Evolutionary conservation across 2,329 filamentous ascomycete species (phyloP), one percentile per base, ranked within the genome.

Genomic region (Pseudogymnoascus sp.): DNA sequence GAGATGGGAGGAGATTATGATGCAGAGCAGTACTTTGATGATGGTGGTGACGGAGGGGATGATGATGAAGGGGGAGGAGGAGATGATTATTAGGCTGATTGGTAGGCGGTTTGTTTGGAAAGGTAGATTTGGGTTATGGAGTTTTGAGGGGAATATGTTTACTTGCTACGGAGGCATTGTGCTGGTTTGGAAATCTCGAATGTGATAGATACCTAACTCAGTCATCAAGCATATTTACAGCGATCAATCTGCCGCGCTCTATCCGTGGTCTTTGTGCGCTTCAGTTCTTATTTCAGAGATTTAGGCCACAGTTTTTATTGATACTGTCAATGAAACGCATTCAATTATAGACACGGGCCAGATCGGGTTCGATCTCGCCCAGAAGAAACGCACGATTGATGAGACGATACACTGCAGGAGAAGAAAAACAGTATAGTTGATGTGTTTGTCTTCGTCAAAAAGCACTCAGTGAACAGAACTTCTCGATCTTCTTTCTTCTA

Each of bases 11-110:
- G 82, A 3, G 84, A 86, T 69, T 86, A 87, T 67, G 82, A 86
- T 66, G 84, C 81, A 1, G 84, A 87, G 67, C 79, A 86, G 65
- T 87, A 87, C 74, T 85, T 85, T 67, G 81, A 83, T 65, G 82
- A 78, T 61, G 84, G 84, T 5, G 84, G 80, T 59, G 78, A 79
- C 58, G 78, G 79, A 55, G 77, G 73, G 59, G 77, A 82, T 59
- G 82, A 80, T 61, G 84, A 81, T 65, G 81, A 80, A 62, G 81
- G 77, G 48, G 82, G 76, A 39, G 80, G 78, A 33, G 79, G 76
- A 5, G 82, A 79, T 61, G 80, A 78, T 58, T 80, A 73, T 31
- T 61, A 77, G 63, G 76, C 10, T 40, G 25, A 33, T 35, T 15
- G 9, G 33, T 25, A 29, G 59, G 13, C 6, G 27, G 36, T 35